These are phyloP conservation scores for Monoraphidium neglectum DNA, from an alignment of 139 green algal species.

Conservation along the genomic window DNA sequence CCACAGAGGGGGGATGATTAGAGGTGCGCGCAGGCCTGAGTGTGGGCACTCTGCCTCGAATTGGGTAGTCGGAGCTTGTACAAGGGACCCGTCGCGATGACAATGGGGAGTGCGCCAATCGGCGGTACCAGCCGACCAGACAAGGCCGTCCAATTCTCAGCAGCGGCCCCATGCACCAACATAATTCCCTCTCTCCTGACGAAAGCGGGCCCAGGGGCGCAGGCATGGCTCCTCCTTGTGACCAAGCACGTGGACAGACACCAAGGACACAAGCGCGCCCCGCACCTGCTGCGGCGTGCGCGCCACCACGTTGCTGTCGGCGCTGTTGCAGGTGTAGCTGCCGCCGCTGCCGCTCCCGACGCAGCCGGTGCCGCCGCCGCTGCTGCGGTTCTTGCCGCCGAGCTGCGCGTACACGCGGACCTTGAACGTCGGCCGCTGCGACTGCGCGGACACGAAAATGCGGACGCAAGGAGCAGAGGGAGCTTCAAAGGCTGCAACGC, in stretches of 20 bases:
- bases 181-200: too few relatives aligned
- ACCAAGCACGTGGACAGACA: not conserved
- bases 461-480: too few relatives aligned
- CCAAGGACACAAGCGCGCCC: not conserved
- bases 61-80: too few relatives aligned
- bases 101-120: not conserved
- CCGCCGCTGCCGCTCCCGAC: not conserved
- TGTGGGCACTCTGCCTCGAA: too few relatives aligned
- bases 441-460: not conserved
- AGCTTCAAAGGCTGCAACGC: not conserved
- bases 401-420: conserved; percentile 32
- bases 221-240: not conserved
- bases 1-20: too few relatives aligned
- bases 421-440: conserved; percentile 5
- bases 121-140: too few relatives aligned
- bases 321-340: conserved; percentile 12
- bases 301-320: conserved; percentile 18
- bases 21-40: too few relatives aligned
- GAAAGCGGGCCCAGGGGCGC: not conserved
- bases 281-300: not conserved
- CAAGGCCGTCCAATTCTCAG: not conserved
- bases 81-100: too few relatives aligned
- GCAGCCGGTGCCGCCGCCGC: not conserved
- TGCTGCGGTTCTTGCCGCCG: conserved; percentile 21
- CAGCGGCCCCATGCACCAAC: not conserved